phyloP scores from a whole-genome alignment of 225 moss, liverwort and hornwort species.

The Polytrichum commune region DNA sequence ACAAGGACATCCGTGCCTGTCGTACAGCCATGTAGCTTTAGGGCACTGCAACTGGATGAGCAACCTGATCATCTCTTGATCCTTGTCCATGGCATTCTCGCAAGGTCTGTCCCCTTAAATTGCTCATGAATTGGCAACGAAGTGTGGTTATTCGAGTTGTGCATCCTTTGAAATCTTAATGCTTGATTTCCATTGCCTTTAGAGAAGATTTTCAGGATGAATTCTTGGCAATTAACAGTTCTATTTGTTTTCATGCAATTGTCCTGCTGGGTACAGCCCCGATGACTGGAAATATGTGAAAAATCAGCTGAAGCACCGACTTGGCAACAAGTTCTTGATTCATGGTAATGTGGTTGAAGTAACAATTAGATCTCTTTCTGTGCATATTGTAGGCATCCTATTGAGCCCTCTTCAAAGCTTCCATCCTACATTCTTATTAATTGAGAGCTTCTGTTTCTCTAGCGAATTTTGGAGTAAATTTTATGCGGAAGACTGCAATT shows the following conservation, averaged over 20 bases:
- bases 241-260: background rate
- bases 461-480: background rate
- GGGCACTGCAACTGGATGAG: slow-evolving; percentile 25
- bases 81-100: slow-evolving; percentile 93
- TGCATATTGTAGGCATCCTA: background rate
- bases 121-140: too few species aligned
- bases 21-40: slow-evolving; percentile 23
- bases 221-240: background rate
- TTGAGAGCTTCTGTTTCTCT: too few species aligned
- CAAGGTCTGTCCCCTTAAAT: slow-evolving; percentile 38
- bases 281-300: slow-evolving; percentile 78
- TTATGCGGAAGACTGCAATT: background rate
- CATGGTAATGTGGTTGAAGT: slow-evolving; percentile 45
- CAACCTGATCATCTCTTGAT: slow-evolving; percentile 87
- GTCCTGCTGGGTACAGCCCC: slow-evolving; percentile 35
- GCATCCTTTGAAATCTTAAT: too few species aligned
- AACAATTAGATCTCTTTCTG: background rate
- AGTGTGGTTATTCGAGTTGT: too few species aligned
- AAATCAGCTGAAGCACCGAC: slow-evolving; percentile 54
- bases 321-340: slow-evolving; percentile 73
- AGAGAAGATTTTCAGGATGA: background rate
- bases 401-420: background rate
- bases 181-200: background rate
- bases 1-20: slow-evolving; percentile 20
- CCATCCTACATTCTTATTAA: background rate